A percentile compares a stretch with the other conserved stretches of the same genome.
phyloP scores from a whole-genome alignment of 2,329 filamentous ascomycete species.

The Colletotrichum sp. region DNA sequence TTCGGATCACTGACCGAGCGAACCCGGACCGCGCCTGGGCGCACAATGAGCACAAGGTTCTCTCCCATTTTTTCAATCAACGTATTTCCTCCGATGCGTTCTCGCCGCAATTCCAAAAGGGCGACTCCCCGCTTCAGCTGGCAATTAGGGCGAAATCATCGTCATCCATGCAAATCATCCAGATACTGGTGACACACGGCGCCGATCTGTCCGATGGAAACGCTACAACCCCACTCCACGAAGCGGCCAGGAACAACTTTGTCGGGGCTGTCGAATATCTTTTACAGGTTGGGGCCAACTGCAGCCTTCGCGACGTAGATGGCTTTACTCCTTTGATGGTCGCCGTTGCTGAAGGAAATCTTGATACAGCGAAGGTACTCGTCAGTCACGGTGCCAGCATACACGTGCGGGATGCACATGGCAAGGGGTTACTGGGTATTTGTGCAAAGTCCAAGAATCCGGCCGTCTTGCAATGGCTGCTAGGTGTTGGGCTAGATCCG shows the following conservation, averaged over 20 bases:
- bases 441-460: constrained; percentile 4
- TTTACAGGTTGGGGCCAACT: neutral
- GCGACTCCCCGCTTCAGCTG: neutral
- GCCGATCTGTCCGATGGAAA: neutral
- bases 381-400: constrained; percentile 29
- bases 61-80: neutral
- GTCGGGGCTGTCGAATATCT: neutral
- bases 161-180: neutral
- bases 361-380: constrained; percentile 32
- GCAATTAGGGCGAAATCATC: neutral
- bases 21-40: neutral
- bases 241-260: neutral
- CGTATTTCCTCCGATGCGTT: neutral
- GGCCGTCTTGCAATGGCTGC: constrained; percentile 14
- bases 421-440: constrained; percentile 2
- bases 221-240: neutral
- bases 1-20: neutral
- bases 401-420: neutral
- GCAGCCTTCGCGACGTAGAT: neutral
- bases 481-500: constrained; percentile 10
- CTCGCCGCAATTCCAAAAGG: neutral
- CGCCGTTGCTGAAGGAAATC: constrained; percentile 10
- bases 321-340: neutral
- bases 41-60: neutral
- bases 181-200: neutral